Percentiles rank a stretch among this genome's conserved stretches.
Conservation (phyloP, 2,329 filamentous ascomycete species). For the Xenoacremonium recifei region DNA sequence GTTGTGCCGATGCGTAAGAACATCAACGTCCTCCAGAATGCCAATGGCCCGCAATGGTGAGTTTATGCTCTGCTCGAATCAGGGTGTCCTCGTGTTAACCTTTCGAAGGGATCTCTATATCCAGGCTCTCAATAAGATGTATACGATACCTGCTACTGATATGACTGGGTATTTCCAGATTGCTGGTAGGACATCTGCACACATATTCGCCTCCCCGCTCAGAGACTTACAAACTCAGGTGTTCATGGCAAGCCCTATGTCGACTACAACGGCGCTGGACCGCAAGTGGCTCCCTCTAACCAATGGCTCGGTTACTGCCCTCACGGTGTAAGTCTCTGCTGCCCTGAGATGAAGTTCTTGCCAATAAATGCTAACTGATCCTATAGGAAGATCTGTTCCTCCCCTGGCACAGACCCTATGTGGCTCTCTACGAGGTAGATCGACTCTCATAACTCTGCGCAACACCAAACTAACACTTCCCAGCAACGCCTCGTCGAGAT, state of each 20-base stretch:
- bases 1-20: conserved; percentile 34
- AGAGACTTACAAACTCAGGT: background rate
- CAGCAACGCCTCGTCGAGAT: background rate
- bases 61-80: background rate
- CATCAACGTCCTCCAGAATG: conserved; percentile 38
- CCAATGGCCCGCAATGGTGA: conserved; percentile 25
- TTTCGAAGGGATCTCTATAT: background rate
- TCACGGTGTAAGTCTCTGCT: background rate
- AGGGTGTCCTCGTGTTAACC: background rate
- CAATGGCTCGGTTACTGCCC: background rate
- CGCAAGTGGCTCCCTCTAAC: background rate
- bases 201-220: background rate
- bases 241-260: background rate
- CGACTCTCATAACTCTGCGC: conserved; percentile 1
- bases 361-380: background rate
- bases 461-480: conserved; percentile 3
- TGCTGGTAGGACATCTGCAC: background rate
- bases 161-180: background rate
- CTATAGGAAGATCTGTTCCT: conserved; percentile 38
- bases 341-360: background rate
- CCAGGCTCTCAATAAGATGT: background rate
- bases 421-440: conserved; percentile 47
- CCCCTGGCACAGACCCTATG: conserved; percentile 49
- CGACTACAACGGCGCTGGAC: background rate
- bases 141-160: background rate